Evolutionary conservation across 2,329 filamentous ascomycete species (phyloP).

Genomic region (Capronia epimyces): DNA sequence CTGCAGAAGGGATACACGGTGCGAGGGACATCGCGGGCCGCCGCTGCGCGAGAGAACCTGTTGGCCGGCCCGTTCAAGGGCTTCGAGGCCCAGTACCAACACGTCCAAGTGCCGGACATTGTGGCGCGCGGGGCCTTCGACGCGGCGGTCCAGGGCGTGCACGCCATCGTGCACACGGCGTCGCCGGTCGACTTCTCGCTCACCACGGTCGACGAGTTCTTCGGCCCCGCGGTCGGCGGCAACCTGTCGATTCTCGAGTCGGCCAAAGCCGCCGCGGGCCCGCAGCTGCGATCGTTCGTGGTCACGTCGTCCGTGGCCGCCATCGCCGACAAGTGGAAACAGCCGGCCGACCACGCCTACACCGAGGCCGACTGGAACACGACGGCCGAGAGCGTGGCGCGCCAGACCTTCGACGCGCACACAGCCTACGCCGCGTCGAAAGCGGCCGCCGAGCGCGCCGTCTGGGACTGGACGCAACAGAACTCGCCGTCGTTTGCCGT

Average conservation of each 20-base stretch:
- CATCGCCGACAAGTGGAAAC: slow-evolving; percentile 24
- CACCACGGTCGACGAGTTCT: slow-evolving; percentile 25
- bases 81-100: slow-evolving; percentile 34
- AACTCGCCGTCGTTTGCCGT: slow-evolving; percentile 20
- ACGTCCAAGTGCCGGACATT: slow-evolving; percentile 36
- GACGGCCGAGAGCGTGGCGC: slow-evolving; percentile 33
- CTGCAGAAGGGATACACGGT: slow-evolving; percentile 38
- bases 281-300: slow-evolving; percentile 25
- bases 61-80: slow-evolving; percentile 31
- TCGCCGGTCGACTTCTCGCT: slow-evolving; percentile 26
- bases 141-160: slow-evolving; percentile 34
- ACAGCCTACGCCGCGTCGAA: slow-evolving; percentile 29
- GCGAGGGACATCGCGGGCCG: slow-evolving; percentile 37
- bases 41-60: slow-evolving; percentile 15
- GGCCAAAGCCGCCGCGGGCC: slow-evolving; percentile 15
- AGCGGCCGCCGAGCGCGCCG: slow-evolving; percentile 23
- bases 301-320: slow-evolving; percentile 28
- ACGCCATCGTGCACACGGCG: slow-evolving; percentile 26
- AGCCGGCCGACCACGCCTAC: slow-evolving; percentile 28
- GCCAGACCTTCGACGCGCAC: slow-evolving; percentile 21
- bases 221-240: slow-evolving; percentile 27
- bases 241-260: slow-evolving; percentile 25
- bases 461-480: slow-evolving; percentile 24
- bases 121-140: slow-evolving; percentile 35
- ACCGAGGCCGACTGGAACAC: slow-evolving; percentile 36